Base-by-base conservation (phyloP, 495 filamentous ascomycete species). In the Ascobolus immersus region DNA sequence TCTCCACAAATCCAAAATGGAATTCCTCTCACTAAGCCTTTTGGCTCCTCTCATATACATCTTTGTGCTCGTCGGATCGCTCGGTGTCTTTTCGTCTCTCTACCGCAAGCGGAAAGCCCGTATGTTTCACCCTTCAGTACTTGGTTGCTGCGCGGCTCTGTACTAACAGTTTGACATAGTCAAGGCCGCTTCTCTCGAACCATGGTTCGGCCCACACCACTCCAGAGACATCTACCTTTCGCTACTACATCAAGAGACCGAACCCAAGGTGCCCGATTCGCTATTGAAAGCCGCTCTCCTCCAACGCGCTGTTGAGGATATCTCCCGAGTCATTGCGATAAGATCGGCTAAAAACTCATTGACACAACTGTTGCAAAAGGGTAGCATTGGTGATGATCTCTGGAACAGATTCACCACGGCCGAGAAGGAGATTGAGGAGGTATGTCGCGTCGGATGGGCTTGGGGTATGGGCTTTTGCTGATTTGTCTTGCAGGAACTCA, bases 351-450 rank as follows among this genome's bases (percentile, higher is more conserved):
- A 94, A 56, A 72, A 73, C 34, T 76, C 86, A 5, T 62, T 90
- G 47, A 69, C 73, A 40, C 68, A 68, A 33, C 57, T 96, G 26
- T 53, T 94, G 32, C 78, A 90, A 55, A 61, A 77, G 28, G 89
- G 89, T 1, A 84, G 76, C 51, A 80, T 96, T 1, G 84, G 89
- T 5, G 89, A 96, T 55, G 86, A 96, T 52, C 52, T 94, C 26
- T 93, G 81, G 76, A 86, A 93, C 57, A 62, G 86, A 24, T 90
- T 93, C 51, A 48, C 66, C 44, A 59, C 76, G 25, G 86, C 84
- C 17, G 86, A 96, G 64, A 84, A 84, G 60, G 86, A 94, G 59
- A 89, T 91, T 58, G 81, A 96, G 54, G 84, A 81, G 39, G 46
- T 45, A 27, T 19, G 44, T 38, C 21, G 12, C 36, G 15, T 17